Percentiles rank a stretch among this genome's conserved stretches.
These are phyloP conservation scores for Hypoxylon sp. DNA, from an alignment of 2,329 filamentous ascomycete species.

Conservation along the genomic window DNA sequence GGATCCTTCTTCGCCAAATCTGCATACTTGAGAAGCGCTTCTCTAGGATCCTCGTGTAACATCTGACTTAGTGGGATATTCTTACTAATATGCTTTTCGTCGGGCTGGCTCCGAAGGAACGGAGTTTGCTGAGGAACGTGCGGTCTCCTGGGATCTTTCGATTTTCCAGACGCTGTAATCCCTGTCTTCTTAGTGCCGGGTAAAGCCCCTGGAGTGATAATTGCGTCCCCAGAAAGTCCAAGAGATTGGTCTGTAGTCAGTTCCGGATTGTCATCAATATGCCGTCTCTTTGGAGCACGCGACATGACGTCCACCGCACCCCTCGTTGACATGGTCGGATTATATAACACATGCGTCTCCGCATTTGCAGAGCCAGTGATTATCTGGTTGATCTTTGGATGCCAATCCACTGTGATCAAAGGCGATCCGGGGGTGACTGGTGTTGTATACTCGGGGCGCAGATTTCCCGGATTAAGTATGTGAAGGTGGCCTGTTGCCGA, in stretches of 20 bases:
- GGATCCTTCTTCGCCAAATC: conserved; percentile 94
- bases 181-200: conserved; percentile 73
- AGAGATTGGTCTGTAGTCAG: conserved; percentile 87
- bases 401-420: conserved; percentile 90
- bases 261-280: conserved; percentile 92
- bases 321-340: conserved; percentile 82
- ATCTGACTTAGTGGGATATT: conserved; percentile 92
- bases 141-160: conserved; percentile 85
- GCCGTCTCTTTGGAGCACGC: conserved; percentile 92
- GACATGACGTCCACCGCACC: conserved; percentile 93
- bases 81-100: conserved; percentile 89
- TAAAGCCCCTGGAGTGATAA: conserved; percentile 77
- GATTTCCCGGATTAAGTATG: conserved; percentile 92
- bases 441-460: conserved; percentile 86
- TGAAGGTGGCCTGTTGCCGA: conserved; percentile 89
- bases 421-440: conserved; percentile 88
- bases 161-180: conserved; percentile 82
- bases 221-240: conserved; percentile 86
- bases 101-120: conserved; percentile 90
- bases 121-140: conserved; percentile 87
- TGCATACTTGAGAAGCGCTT: conserved; percentile 94
- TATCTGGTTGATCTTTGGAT: conserved; percentile 95
- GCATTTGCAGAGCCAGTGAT: conserved; percentile 92
- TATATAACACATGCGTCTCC: conserved; percentile 91
- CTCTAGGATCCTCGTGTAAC: conserved; percentile 95